Base-by-base conservation (phyloP, 352 stramenopile genomes). In the Phytophthora meadii region DNA sequence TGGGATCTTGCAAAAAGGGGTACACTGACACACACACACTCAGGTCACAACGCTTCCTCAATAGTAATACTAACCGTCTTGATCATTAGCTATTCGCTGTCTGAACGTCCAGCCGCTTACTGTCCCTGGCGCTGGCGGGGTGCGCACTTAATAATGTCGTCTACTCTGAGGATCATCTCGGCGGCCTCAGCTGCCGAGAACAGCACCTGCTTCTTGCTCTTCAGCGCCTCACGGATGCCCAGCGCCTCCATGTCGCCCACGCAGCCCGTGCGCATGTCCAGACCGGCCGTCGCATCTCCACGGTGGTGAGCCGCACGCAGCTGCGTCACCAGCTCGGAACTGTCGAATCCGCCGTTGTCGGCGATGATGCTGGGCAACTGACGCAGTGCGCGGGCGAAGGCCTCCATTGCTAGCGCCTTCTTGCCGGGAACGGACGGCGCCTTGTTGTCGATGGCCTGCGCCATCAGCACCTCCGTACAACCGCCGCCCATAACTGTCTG, bases 121-220 rank as follows among this genome's bases (percentile, higher is more conserved):
- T 80, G 71, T 66, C 78, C 78, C 39, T 87, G 73, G 55, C 76
- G 78, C 69, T 82, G 75, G 57, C 95, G 84, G 41, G 97, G 97
- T 19, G 96, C 97, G 55, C 80, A 94, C 70, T 98, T 98, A 81
- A 99, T 98, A 84, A 99, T 98, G 85, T 99, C 96, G 79, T 99
- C 98, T 61, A 99, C 97, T 71, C 98, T 88, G 61, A 99, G 81
- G 80, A 99, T 99, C 97, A 99, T 99, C 77, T 99, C 98, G 4
- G 98, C 98, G 4, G 98, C 98, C 79, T 99, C 98, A 7, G 95
- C 94, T 1, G 98, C 98, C 72, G 95, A 99, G 34, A 99, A 89
- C 5, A 99, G 76, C 62, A 99, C 97, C 69, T 99, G 94, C 64
- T 97, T 89, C 81, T 99, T 99, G 76, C 88, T 98, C 74, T 97